These are phyloP conservation scores for Coemansia reversa DNA, from an alignment of 192 early-diverging fungal species.

Conservation along the genomic window DNA sequence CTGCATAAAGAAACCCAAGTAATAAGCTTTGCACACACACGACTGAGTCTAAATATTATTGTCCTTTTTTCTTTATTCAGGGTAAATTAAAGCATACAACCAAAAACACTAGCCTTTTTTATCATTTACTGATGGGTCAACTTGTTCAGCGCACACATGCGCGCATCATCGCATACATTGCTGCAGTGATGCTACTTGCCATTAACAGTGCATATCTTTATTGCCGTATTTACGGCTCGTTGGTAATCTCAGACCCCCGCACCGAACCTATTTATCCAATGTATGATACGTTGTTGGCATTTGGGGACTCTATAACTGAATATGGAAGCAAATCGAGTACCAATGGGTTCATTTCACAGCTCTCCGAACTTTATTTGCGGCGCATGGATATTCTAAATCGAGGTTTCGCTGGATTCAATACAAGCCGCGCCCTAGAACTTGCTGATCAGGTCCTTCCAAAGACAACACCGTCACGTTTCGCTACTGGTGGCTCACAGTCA, in stretches of 20 bases:
- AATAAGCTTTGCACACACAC: neutral
- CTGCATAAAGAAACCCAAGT: neutral
- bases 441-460: constrained; percentile 58
- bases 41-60: neutral
- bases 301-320: constrained; percentile 50
- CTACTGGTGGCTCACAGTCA: neutral
- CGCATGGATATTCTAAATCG: constrained; percentile 76
- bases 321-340: constrained; percentile 23
- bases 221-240: neutral
- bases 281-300: constrained; percentile 34
- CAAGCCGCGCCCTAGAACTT: constrained; percentile 58
- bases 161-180: neutral
- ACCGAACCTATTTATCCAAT: constrained; percentile 2
- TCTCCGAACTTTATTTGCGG: constrained; percentile 62
- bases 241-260: neutral
- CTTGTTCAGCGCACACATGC: neutral
- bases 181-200: neutral
- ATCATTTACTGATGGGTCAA: neutral
- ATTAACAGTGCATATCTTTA: neutral
- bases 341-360: constrained; percentile 56
- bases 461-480: neutral
- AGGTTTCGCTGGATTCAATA: constrained; percentile 81
- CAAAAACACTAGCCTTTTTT: neutral
- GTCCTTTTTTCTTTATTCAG: neutral
- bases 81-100: neutral